Evolutionary conservation across 1,284 basidiomycete genomes (phyloP).

Genomic region (Ustilago crameri): DNA sequence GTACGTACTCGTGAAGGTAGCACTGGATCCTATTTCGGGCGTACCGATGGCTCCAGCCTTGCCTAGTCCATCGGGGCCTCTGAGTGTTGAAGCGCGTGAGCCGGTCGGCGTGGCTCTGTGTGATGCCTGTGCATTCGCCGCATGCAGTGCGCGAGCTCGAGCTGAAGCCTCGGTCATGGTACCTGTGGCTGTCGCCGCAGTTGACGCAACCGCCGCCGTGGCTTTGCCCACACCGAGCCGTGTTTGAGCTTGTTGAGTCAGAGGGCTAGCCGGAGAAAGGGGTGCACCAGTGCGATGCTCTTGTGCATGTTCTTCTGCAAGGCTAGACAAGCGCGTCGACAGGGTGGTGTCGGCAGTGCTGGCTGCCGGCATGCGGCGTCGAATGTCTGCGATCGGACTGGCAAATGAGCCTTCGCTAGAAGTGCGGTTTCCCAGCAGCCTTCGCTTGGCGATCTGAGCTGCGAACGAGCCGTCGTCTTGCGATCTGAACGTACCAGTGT

Average conservation of each 20-base stretch:
- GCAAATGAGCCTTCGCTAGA: constrained; percentile 42
- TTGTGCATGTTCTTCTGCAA: constrained; percentile 35
- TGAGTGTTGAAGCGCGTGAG: constrained; percentile 38
- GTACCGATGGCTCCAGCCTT: constrained; percentile 15
- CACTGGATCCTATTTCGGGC: constrained; percentile 13
- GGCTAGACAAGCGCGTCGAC: constrained; percentile 30
- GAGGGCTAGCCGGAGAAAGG: constrained; percentile 9
- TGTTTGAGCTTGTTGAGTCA: constrained; percentile 36
- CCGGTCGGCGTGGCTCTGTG: constrained; percentile 39
- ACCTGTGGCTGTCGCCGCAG: constrained; percentile 42
- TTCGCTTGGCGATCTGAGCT: constrained; percentile 46
- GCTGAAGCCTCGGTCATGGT: constrained; percentile 54
- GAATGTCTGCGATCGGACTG: constrained; percentile 51
- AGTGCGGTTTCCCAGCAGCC: constrained; percentile 48
- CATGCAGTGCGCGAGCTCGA: constrained; percentile 30
- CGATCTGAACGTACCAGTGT: constrained; percentile 48
- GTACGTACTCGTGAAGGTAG: constrained; percentile 56
- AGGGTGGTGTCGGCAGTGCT: constrained; percentile 23
- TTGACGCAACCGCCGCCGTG: constrained; percentile 45
- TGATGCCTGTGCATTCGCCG: constrained; percentile 26
- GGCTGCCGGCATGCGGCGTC: constrained; percentile 40
- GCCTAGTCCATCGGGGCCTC: constrained; percentile 15
- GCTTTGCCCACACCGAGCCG: constrained; percentile 53
- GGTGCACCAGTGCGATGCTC: constrained; percentile 3
- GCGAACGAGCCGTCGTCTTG: constrained; percentile 54